Evolutionary conservation across 257 asterid genomes (phyloP).

Genomic region (Striga asiatica): DNA sequence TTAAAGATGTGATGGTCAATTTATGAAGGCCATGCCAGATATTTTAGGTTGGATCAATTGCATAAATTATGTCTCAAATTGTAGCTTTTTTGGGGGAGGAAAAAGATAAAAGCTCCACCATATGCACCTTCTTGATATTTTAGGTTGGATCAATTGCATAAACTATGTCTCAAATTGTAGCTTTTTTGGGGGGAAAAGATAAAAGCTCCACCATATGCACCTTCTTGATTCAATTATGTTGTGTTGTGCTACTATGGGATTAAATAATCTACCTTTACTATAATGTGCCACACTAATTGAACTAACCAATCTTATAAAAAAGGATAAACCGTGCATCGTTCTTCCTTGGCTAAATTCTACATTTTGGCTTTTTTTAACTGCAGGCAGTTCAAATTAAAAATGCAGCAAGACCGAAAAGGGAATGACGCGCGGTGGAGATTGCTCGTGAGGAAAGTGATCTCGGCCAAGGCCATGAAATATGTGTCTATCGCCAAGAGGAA

Average conservation of each 20-base stretch:
- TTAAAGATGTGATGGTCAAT: not conserved
- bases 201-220: not conserved
- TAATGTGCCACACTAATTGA: too few species aligned
- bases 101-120: not conserved
- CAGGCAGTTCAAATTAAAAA: constrained; percentile 68
- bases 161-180: not conserved
- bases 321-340: too few species aligned
- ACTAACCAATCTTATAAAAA: too few species aligned
- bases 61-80: not conserved
- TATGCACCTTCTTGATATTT: constrained; percentile 10
- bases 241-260: not conserved
- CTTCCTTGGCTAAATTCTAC: not conserved
- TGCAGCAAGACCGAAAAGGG: constrained; percentile 19
- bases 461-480: constrained; percentile 38
- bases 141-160: not conserved
- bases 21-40: constrained; percentile 13
- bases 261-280: too few species aligned
- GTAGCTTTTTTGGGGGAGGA: not conserved
- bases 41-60: constrained; percentile 7
- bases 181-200: not conserved
- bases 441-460: constrained; percentile 56
- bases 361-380: not conserved
- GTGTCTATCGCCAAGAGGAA: constrained; percentile 49
- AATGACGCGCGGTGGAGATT: constrained; percentile 51
- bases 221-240: not conserved